Percentiles rank a stretch among this genome's conserved stretches.
These are phyloP conservation scores for Scheffersomyces cryptocercus DNA, from an alignment of 1,139 yeast species.

Conservation along the genomic window DNA sequence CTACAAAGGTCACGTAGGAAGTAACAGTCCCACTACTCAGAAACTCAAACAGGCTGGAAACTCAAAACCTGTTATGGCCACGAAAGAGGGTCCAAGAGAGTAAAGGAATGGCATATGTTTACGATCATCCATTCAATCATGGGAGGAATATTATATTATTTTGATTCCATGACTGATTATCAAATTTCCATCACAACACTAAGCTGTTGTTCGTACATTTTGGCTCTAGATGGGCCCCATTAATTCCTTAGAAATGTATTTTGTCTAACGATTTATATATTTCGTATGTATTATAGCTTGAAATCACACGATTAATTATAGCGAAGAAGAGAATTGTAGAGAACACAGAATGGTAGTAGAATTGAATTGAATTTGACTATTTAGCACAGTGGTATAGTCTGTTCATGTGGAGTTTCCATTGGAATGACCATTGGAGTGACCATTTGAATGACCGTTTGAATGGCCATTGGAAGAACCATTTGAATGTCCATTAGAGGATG, in stretches of 20 bases:
- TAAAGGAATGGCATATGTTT: neutral
- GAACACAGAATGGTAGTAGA: neutral
- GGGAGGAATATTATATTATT: no score
- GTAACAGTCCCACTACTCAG: neutral
- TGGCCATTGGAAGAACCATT: constrained; percentile 7
- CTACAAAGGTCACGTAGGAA: neutral
- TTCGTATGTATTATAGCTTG: constrained; percentile 1
- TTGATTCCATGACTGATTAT: no score
- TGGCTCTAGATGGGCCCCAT: neutral
- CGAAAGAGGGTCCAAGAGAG: neutral
- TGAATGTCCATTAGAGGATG: constrained; percentile 2
- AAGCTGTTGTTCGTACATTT: neutral
- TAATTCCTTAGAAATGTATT: no score
- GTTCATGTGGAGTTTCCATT: neutral
- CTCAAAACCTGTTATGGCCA: neutral
- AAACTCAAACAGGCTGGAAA: neutral
- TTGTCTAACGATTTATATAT: neutral
- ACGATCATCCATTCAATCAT: no score
- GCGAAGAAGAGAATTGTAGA: neutral
- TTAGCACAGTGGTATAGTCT: no score
- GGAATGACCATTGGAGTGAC: neutral
- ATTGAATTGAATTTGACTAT: no score
- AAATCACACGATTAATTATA: neutral
- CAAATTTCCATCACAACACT: no score
- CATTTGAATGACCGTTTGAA: neutral